Conservation (phyloP, 2,329 filamentous ascomycete species). For the Paecilomyces fulvus region DNA sequence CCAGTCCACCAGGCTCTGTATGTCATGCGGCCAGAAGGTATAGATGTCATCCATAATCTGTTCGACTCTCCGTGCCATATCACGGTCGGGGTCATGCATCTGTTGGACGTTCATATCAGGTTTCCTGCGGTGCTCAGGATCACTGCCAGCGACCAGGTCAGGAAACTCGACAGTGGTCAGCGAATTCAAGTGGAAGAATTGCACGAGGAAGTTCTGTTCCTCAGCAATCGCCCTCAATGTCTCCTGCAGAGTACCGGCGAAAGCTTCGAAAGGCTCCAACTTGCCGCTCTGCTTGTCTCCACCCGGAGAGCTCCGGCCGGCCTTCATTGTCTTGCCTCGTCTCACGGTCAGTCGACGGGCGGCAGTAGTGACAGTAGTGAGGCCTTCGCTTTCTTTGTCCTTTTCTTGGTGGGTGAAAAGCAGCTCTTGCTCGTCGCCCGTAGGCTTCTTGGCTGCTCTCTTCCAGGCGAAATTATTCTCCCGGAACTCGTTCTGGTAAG, state of each 20-base stretch:
- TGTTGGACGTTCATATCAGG: slow-evolving; percentile 66
- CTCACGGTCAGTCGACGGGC: slow-evolving; percentile 91
- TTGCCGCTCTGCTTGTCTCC: slow-evolving; percentile 58
- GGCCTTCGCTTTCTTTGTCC: slow-evolving; percentile 62
- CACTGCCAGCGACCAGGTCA: slow-evolving; percentile 60
- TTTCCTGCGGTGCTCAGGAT: slow-evolving; percentile 60
- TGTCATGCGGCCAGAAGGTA: slow-evolving; percentile 67
- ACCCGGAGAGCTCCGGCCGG: slow-evolving; percentile 30
- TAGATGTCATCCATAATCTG: slow-evolving; percentile 85
- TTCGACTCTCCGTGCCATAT: slow-evolving; percentile 75
- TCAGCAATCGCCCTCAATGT: slow-evolving; percentile 75
- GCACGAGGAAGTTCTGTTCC: slow-evolving; percentile 95
- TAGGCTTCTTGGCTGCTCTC: slow-evolving; percentile 64
- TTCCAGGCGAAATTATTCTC: slow-evolving; percentile 73
- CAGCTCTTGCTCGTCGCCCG: slow-evolving; percentile 69
- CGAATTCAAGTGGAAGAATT: slow-evolving; percentile 92
- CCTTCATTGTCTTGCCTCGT: slow-evolving; percentile 66
- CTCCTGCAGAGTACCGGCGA: slow-evolving; percentile 71
- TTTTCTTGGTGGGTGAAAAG: slow-evolving; percentile 90
- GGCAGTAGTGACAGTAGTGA: slow-evolving; percentile 63
- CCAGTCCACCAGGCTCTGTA: slow-evolving; percentile 78
- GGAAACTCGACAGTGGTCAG: slow-evolving; percentile 73
- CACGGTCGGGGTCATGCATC: slow-evolving; percentile 80
- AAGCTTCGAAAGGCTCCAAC: slow-evolving; percentile 70
- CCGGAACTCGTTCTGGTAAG: slow-evolving; percentile 77